Conservation (phyloP, 768 basidiomycete species). For the Lactarius sanguifluus region DNA sequence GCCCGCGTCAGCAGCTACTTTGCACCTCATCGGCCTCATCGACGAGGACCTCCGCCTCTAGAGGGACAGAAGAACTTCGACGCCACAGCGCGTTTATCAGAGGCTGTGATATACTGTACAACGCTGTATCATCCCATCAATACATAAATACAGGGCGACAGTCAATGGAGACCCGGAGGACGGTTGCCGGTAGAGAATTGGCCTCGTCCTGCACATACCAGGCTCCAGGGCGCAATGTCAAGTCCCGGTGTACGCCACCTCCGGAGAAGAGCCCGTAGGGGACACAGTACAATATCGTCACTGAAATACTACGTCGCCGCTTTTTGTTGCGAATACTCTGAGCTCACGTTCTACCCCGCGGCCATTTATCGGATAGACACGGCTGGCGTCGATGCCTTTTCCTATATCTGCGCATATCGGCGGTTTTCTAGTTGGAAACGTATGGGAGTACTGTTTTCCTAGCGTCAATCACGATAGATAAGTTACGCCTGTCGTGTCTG, state of each 20-base stretch:
- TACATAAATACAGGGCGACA: not conserved
- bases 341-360: not conserved
- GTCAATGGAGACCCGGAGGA: not conserved
- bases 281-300: not conserved
- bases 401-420: not conserved
- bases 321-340: not conserved
- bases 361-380: slow-evolving; percentile 5
- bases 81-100: slow-evolving; percentile 14
- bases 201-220: slow-evolving; percentile 1
- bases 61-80: slow-evolving; percentile 1
- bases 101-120: not conserved
- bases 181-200: not conserved
- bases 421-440: not conserved
- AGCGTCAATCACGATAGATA: not conserved
- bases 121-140: not conserved
- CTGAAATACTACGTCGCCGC: slow-evolving; percentile 8
- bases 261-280: not conserved
- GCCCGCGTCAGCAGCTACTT: not conserved
- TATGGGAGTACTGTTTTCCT: not conserved
- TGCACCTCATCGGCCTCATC: not conserved
- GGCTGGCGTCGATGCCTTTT: not conserved
- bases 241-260: not conserved
- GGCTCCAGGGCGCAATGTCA: slow-evolving; percentile 1
- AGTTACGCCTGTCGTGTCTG: not conserved
- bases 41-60: not conserved